phyloP scores from a whole-genome alignment of 2,329 filamentous ascomycete species.

The Tolypocladium amazonense region DNA sequence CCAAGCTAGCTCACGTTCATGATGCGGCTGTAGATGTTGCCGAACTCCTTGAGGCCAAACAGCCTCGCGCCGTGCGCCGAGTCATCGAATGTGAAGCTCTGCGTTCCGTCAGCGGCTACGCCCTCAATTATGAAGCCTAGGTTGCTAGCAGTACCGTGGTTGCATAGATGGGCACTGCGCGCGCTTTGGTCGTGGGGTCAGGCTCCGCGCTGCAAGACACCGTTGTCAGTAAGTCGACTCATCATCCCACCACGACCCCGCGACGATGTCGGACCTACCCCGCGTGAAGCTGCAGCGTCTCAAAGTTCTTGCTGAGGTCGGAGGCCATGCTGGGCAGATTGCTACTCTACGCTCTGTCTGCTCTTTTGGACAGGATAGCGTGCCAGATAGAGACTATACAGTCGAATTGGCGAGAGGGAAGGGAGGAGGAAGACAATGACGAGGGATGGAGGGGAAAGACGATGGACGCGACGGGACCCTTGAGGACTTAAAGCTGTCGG shows the following conservation, averaged over 20 bases:
- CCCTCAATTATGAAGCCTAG: not conserved
- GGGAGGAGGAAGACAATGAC: slow-evolving; percentile 7
- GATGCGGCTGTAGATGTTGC: slow-evolving; percentile 96
- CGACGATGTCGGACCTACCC: slow-evolving; percentile 42
- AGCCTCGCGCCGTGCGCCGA: slow-evolving; percentile 90
- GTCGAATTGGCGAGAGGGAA: too few relatives aligned
- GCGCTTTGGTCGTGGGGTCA: slow-evolving; percentile 72
- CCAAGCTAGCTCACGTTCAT: slow-evolving; percentile 59
- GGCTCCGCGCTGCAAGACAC: slow-evolving; percentile 53
- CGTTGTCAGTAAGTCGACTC: not conserved
- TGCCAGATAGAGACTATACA: not conserved
- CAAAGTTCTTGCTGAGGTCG: slow-evolving; percentile 54
- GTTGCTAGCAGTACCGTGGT: slow-evolving; percentile 46
- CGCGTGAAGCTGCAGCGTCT: slow-evolving; percentile 78
- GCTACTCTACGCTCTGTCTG: not conserved
- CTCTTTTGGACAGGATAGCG: not conserved
- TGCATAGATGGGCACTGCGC: slow-evolving; percentile 93
- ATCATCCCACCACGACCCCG: not conserved
- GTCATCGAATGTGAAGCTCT: slow-evolving; percentile 92
- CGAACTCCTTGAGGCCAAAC: slow-evolving; percentile 92
- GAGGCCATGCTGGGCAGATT: slow-evolving; percentile 20
- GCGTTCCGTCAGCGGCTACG: not conserved
- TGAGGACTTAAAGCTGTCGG: not conserved
- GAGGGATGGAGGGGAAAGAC: slow-evolving; percentile 9
- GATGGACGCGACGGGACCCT: not conserved